These are phyloP conservation scores for Tulasnella sp. DNA, from an alignment of 768 basidiomycete species.

Conservation along the genomic window DNA sequence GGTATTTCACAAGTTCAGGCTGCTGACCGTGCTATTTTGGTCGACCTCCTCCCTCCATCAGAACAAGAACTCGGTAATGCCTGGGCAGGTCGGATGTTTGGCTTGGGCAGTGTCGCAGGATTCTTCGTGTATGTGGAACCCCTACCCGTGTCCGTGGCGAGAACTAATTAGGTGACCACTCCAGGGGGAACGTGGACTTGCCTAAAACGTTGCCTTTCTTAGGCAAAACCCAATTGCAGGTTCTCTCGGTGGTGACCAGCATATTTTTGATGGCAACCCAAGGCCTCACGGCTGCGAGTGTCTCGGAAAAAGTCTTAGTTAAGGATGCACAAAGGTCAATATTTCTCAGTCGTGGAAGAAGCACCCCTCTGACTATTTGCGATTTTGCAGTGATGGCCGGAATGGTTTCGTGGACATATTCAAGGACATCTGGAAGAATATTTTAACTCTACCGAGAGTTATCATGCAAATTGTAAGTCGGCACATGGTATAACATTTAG, in stretches of 20 bases:
- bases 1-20: conserved; percentile 51
- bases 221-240: conserved; percentile 68
- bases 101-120: conserved; percentile 71
- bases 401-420: conserved; percentile 33
- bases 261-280: conserved; percentile 57
- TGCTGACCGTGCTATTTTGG: conserved; percentile 78
- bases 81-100: conserved; percentile 91
- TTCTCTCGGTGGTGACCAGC: conserved; percentile 63
- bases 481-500: conserved; percentile 13
- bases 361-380: not conserved
- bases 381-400: conserved; percentile 19
- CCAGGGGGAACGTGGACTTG: conserved; percentile 71
- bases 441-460: conserved; percentile 51
- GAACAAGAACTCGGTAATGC: conserved; percentile 80
- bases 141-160: not conserved
- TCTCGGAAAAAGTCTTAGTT: conserved; percentile 54
- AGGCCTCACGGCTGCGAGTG: conserved; percentile 36
- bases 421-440: conserved; percentile 57
- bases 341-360: not conserved
- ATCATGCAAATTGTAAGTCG: conserved; percentile 70
- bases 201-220: conserved; percentile 56
- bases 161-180: not conserved
- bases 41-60: conserved; percentile 65
- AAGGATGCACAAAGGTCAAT: conserved; percentile 25
- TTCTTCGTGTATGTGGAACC: conserved; percentile 63